Conservation (phyloP, 371 early-diverging fungal species). For the Rhizopus arrhizus region DNA sequence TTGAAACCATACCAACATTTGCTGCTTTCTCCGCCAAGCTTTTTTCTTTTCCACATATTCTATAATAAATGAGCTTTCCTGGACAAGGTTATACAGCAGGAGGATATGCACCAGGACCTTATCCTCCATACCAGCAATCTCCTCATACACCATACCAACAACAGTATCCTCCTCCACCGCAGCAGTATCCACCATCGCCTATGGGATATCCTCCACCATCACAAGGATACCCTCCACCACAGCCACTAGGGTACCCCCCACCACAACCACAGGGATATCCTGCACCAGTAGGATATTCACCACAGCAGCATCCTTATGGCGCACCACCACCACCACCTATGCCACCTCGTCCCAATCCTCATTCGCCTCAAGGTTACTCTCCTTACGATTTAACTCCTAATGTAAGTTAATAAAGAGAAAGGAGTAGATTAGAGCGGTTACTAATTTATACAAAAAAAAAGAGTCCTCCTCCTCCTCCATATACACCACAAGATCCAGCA, state of each 20-base stretch:
- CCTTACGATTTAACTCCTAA: conserved; percentile 6
- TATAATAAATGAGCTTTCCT: conserved; percentile 22
- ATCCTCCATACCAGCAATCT: conserved; percentile 13
- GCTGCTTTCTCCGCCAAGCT: not conserved
- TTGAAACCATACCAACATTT: too few species aligned
- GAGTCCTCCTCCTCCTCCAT: conserved; percentile 11
- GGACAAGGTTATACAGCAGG: conserved; percentile 27
- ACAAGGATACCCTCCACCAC: conserved; percentile 6
- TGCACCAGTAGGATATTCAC: conserved; percentile 4
- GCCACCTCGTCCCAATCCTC: not conserved
- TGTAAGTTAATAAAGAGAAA: conserved; percentile 2
- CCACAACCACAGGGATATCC: conserved; percentile 2
- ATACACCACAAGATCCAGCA: conserved; percentile 23
- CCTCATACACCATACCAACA: conserved; percentile 14
- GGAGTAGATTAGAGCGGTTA: not conserved
- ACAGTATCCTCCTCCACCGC: conserved; percentile 16
- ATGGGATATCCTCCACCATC: conserved; percentile 3
- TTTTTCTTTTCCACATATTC: conserved; percentile 1
- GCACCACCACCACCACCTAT: not conserved
- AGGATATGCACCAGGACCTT: conserved; percentile 8
- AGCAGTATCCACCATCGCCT: conserved; percentile 14
- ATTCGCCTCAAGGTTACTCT: conserved; percentile 1
- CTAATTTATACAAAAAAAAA: not conserved
- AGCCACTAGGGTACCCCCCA: conserved; percentile 1
- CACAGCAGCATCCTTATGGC: conserved; percentile 1